Evolutionary conservation across 2,329 filamentous ascomycete species (phyloP), one percentile per base, ranked within the genome.

Genomic region (Elsinoe batatas): DNA sequence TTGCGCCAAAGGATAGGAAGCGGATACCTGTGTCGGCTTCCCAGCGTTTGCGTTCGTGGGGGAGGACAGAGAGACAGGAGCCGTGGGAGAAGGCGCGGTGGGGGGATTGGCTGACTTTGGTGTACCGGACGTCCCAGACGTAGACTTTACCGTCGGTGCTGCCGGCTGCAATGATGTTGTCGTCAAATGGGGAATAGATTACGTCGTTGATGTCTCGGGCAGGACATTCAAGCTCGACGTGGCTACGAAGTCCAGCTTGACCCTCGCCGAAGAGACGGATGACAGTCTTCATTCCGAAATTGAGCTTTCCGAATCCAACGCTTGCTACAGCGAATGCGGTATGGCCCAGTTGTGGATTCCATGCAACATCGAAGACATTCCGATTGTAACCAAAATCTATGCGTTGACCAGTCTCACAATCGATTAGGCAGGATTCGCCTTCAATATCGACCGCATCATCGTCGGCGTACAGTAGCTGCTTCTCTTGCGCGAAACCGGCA

Each of bases 161-260:
- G 10, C 80, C 79, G 11, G 78, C 79, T 6, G 79, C 77, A 11
- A 83, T 68, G 55, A 81, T 70, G 36, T 75, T 72, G 1, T 76
- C 68, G 53, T 77, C 71, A 54, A 73, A 64, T 0, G 74, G 74
- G 56, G 71, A 72, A 56, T 63, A 65, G 0, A 76, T 69, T 0
- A 83, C 69, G 57, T 83, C 79, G 56, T 83, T 84, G 61, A 84
- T 81, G 64, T 84, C 81, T 6, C 75, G 62, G 0, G 81, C 80
- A 20, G 75, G 75, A 60, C 80, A 83, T 49, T 82, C 75, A 36
- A 79, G 72, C 56, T 77, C 75, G 20, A 76, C 62, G 0, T 67
- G 67, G 37, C 63, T 65, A 38, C 65, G 69, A 5, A 37, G 32
- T 55, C 64, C 67, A n/a, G 60, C 60, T 20, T 60, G 62, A 4